A percentile compares a stretch with the other conserved stretches of the same genome.
phyloP scores from a whole-genome alignment of 2,329 filamentous ascomycete species.

The Incumbomyces delicatus region DNA sequence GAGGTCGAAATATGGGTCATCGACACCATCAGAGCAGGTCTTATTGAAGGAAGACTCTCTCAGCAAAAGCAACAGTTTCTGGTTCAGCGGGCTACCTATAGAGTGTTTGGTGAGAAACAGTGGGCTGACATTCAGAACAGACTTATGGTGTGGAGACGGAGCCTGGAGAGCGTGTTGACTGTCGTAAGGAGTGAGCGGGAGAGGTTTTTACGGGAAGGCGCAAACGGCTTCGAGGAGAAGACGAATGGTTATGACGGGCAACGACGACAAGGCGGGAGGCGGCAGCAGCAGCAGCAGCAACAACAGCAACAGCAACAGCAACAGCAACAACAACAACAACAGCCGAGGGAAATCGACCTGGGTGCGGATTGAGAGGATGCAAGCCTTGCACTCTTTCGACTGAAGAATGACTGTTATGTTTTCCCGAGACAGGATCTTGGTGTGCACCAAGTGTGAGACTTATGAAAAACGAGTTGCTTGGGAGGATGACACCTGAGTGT shows the following conservation, averaged over 20 bases:
- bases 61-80: slow-evolving; percentile 89
- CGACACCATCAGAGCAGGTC: slow-evolving; percentile 87
- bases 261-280: slow-evolving; percentile 3
- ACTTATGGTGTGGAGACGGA: slow-evolving; percentile 82
- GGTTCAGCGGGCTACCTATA: slow-evolving; percentile 91
- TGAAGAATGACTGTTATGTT: neutral
- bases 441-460: no score
- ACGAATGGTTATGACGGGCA: slow-evolving; percentile 4
- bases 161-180: slow-evolving; percentile 65
- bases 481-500: no score
- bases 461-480: no score
- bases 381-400: neutral
- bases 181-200: slow-evolving; percentile 74
- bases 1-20: slow-evolving; percentile 99
- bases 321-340: slow-evolving; percentile 5
- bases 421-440: neutral
- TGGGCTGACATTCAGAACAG: slow-evolving; percentile 90
- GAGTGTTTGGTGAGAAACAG: slow-evolving; percentile 95
- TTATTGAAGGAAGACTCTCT: slow-evolving; percentile 92
- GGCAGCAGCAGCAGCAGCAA: slow-evolving; percentile 1
- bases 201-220: slow-evolving; percentile 60
- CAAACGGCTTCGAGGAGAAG: slow-evolving; percentile 17
- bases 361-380: slow-evolving; percentile 10
- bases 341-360: slow-evolving; percentile 9
- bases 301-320: neutral